These are phyloP conservation scores for Avena insularis DNA, from an alignment of 176 grass and related monocot species.

Conservation along the genomic window DNA sequence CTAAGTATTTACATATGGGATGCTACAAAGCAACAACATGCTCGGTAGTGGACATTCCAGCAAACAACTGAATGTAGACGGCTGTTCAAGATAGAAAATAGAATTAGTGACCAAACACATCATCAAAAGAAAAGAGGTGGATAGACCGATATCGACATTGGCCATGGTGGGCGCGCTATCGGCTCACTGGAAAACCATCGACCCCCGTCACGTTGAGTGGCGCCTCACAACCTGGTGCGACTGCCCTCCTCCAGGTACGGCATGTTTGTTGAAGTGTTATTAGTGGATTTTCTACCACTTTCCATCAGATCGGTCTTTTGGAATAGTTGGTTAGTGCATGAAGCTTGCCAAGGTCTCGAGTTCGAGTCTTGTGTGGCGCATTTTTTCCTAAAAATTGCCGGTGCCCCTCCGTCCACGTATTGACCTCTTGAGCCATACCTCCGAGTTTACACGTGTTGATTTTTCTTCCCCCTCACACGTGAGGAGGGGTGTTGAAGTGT, in stretches of 20 bases:
- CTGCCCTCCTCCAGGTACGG: conserved; percentile 31
- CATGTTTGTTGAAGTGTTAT: no score
- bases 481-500: no score
- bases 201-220: background rate
- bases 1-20: background rate
- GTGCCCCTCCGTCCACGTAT: no score
- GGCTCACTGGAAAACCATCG: background rate
- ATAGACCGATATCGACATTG: conserved; percentile 36
- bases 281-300: no score
- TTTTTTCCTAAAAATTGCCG: no score
- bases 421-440: no score
- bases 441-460: no score
- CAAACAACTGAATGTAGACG: background rate
- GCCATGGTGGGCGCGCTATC: background rate
- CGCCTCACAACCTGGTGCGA: conserved; percentile 10
- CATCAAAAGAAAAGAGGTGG: conserved; percentile 49
- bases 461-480: no score
- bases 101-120: background rate
- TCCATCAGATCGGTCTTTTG: no score
- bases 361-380: no score
- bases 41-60: background rate
- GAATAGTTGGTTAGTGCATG: no score
- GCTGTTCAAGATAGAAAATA: background rate
- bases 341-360: no score
- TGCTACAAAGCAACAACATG: background rate